These are phyloP conservation scores for Colletotrichum sojae DNA, from an alignment of 2,329 filamentous ascomycete species.

Conservation along the genomic window DNA sequence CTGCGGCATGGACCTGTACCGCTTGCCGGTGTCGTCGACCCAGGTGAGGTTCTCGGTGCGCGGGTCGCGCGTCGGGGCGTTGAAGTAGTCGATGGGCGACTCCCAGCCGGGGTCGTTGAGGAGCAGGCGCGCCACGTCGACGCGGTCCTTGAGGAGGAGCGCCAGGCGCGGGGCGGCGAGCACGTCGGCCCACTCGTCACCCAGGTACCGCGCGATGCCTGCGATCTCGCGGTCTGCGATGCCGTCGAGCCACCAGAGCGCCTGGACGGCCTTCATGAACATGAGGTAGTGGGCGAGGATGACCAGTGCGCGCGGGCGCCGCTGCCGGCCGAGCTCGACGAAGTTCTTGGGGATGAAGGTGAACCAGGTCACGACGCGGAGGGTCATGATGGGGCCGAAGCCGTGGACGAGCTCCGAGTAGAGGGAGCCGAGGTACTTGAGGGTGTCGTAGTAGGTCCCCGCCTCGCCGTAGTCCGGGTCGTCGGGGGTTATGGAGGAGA, in stretches of 20 bases:
- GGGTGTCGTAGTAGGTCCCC: slow-evolving; percentile 60
- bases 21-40: slow-evolving; percentile 41
- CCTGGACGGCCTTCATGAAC: slow-evolving; percentile 61
- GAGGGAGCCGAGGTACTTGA: slow-evolving; percentile 66
- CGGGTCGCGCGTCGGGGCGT: slow-evolving; percentile 11
- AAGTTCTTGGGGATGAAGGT: slow-evolving; percentile 64
- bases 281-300: slow-evolving; percentile 67
- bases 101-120: slow-evolving; percentile 61
- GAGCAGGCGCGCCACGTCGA: slow-evolving; percentile 57
- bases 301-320: slow-evolving; percentile 62
- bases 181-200: slow-evolving; percentile 56
- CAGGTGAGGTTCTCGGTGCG: slow-evolving; percentile 35
- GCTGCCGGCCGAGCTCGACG: slow-evolving; percentile 58
- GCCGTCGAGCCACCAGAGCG: slow-evolving; percentile 66
- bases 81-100: slow-evolving; percentile 43
- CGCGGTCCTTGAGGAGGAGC: slow-evolving; percentile 49
- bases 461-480: slow-evolving; percentile 59
- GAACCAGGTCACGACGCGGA: slow-evolving; percentile 68
- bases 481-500: slow-evolving; percentile 58
- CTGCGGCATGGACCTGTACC: slow-evolving; percentile 30
- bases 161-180: slow-evolving; percentile 59
- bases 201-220: slow-evolving; percentile 59
- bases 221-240: slow-evolving; percentile 62
- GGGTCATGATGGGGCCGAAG: slow-evolving; percentile 59
- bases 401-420: slow-evolving; percentile 64